Conservation (phyloP, 768 basidiomycete species). For the Suillus ampliporus region DNA sequence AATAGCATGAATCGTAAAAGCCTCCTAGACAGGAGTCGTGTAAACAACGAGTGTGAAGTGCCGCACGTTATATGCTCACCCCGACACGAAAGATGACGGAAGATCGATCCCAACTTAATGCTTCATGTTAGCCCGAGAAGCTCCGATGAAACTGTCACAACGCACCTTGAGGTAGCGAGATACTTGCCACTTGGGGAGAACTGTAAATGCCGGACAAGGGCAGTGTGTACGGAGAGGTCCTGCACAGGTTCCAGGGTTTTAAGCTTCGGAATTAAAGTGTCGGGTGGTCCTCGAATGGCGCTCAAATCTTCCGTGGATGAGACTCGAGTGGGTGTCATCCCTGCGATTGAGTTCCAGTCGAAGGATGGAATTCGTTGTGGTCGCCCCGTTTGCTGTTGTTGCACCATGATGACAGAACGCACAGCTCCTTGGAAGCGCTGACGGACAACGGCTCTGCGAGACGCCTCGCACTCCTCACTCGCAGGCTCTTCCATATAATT, state of each 20-base stretch:
- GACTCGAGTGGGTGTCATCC: slow-evolving; percentile 8
- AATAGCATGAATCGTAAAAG: slow-evolving; percentile 48
- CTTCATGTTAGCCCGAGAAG: slow-evolving; percentile 3
- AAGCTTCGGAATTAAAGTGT: slow-evolving; percentile 46
- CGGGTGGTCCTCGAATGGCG: slow-evolving; percentile 46
- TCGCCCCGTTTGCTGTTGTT: slow-evolving; percentile 39
- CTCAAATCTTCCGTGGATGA: slow-evolving; percentile 29
- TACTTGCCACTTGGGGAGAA: slow-evolving; percentile 61
- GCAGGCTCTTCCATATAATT: slow-evolving; percentile 28
- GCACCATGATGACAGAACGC: slow-evolving; percentile 52
- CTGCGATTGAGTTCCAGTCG: background rate
- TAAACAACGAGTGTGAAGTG: slow-evolving; percentile 17
- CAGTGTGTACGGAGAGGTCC: slow-evolving; percentile 51
- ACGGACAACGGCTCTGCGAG: slow-evolving; percentile 31
- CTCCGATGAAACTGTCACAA: slow-evolving; percentile 7
- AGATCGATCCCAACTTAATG: slow-evolving; percentile 53
- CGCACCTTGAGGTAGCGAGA: slow-evolving; percentile 56
- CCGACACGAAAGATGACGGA: slow-evolving; percentile 55
- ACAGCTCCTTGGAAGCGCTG: slow-evolving; percentile 49
- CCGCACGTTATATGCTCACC: slow-evolving; percentile 34
- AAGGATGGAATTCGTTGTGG: background rate
- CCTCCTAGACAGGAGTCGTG: slow-evolving; percentile 40
- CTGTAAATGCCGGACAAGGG: slow-evolving; percentile 58
- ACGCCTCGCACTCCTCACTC: slow-evolving; percentile 30
- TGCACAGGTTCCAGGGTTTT: slow-evolving; percentile 46